phyloP scores from a whole-genome alignment of 805 yeast species.

The Myxozyma vanderwaltii region DNA sequence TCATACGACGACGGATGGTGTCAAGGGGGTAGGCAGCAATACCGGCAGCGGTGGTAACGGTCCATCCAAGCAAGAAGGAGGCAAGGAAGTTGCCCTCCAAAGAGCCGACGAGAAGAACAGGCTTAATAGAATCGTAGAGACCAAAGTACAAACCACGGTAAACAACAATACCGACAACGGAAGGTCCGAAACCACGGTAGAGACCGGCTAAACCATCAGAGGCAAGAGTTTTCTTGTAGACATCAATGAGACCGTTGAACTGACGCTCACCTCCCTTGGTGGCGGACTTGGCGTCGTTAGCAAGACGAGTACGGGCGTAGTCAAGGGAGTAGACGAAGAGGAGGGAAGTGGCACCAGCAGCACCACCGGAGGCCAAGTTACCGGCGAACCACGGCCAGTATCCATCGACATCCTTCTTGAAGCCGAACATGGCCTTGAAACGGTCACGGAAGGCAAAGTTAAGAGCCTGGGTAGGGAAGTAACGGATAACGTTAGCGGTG shows the following conservation, averaged over 20 bases:
- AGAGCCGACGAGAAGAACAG: slow-evolving; percentile 90
- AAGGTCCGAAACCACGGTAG: slow-evolving; percentile 99
- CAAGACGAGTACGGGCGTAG: slow-evolving; percentile 98
- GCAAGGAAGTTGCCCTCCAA: slow-evolving; percentile 94
- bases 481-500: slow-evolving; percentile 98
- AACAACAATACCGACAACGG: slow-evolving; percentile 95
- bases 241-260: slow-evolving; percentile 96
- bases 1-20: slow-evolving; percentile 99
- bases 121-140: slow-evolving; percentile 95
- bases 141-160: slow-evolving; percentile 99
- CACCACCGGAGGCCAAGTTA: slow-evolving; percentile 98
- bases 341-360: slow-evolving; percentile 95
- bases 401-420: slow-evolving; percentile 85
- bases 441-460: slow-evolving; percentile 98
- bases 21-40: slow-evolving; percentile 99
- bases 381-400: slow-evolving; percentile 95
- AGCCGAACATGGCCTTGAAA: slow-evolving; percentile 93
- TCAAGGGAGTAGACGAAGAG: slow-evolving; percentile 94
- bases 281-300: slow-evolving; percentile 93
- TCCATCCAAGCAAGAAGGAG: slow-evolving; percentile 96
- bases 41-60: slow-evolving; percentile 97
- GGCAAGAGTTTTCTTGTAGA: slow-evolving; percentile 92
- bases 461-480: slow-evolving; percentile 99
- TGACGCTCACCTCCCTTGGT: slow-evolving; percentile 88
- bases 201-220: slow-evolving; percentile 97